Evolutionary conservation across 2,329 filamentous ascomycete species (phyloP).

Genomic region (Pseudogymnoascus sp.): DNA sequence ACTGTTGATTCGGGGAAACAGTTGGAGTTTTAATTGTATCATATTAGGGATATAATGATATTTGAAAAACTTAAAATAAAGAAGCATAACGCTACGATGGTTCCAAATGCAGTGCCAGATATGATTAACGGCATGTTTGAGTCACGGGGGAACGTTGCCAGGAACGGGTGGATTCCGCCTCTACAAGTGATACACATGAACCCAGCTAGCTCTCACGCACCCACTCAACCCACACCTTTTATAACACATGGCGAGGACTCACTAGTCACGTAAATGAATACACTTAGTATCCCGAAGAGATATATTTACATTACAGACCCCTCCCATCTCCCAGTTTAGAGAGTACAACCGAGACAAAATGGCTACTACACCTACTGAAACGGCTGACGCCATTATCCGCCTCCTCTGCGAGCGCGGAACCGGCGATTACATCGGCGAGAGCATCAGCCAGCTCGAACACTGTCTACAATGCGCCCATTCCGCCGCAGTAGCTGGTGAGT

Average conservation of each 20-base stretch:
- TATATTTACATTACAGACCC: neutral
- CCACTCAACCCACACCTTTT: neutral
- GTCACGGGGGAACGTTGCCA: neutral
- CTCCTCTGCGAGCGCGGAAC: conserved; percentile 26
- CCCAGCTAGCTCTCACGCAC: neutral
- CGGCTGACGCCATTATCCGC: conserved; percentile 20
- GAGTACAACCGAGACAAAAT: neutral
- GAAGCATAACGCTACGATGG: neutral
- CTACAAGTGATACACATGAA: neutral
- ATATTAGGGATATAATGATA: neutral
- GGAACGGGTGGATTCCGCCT: neutral
- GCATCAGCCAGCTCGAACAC: conserved; percentile 27
- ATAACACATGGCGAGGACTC: neutral
- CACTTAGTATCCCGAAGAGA: neutral
- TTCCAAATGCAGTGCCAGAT: neutral
- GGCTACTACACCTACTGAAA: neutral
- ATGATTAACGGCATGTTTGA: neutral
- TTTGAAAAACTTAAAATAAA: neutral
- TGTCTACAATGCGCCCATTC: conserved; percentile 28
- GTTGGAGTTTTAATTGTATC: neutral
- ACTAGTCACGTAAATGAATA: neutral
- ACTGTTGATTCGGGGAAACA: conserved; percentile 26
- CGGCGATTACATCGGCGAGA: conserved; percentile 27
- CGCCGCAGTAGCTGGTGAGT: conserved; percentile 20
- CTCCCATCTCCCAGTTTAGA: neutral